phyloP scores from a whole-genome alignment of 257 asterid genomes.

The Ballota nigra region DNA sequence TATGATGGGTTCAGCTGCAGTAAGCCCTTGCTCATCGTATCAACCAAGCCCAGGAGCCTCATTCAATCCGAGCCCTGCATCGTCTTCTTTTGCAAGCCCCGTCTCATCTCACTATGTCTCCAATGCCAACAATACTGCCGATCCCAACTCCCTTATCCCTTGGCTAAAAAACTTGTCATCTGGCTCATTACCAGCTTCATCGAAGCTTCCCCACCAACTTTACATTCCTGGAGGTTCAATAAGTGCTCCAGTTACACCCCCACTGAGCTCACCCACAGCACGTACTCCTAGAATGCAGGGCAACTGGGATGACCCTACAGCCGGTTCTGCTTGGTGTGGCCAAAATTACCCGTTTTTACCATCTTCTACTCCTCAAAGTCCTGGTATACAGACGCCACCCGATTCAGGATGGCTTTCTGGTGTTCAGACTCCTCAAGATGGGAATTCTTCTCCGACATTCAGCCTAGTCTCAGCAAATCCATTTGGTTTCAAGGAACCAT shows the following conservation, averaged over 20 bases:
- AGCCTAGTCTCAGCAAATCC: conserved; percentile 82
- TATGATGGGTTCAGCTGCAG: conserved; percentile 62
- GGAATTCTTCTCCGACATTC: conserved; percentile 85
- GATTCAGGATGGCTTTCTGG: conserved; percentile 97
- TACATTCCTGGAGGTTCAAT: conserved; percentile 84
- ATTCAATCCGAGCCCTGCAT: conserved; percentile 81
- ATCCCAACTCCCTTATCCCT: conserved; percentile 88
- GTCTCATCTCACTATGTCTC: conserved; percentile 50
- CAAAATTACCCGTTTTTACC: conserved; percentile 68
- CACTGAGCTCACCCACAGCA: conserved; percentile 87
- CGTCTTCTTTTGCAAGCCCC: conserved; percentile 83
- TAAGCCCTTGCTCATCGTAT: conserved; percentile 77
- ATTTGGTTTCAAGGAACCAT: conserved; percentile 68
- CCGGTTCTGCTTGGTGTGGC: conserved; percentile 61
- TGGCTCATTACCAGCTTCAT: conserved; percentile 54
- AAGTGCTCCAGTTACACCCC: conserved; percentile 98
- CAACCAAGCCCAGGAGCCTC: conserved; percentile 86
- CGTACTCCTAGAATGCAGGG: conserved; percentile 75
- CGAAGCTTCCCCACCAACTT: conserved; percentile 72
- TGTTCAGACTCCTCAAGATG: conserved; percentile 88
- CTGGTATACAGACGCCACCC: conserved; percentile 76
- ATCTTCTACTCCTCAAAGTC: conserved; percentile 82
- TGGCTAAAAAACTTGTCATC: conserved; percentile 93
- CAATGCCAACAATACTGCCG: conserved; percentile 45
- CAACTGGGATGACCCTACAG: conserved; percentile 63